These are phyloP conservation scores for Boletus tomentosulus DNA, from an alignment of 768 basidiomycete species.

Conservation along the genomic window DNA sequence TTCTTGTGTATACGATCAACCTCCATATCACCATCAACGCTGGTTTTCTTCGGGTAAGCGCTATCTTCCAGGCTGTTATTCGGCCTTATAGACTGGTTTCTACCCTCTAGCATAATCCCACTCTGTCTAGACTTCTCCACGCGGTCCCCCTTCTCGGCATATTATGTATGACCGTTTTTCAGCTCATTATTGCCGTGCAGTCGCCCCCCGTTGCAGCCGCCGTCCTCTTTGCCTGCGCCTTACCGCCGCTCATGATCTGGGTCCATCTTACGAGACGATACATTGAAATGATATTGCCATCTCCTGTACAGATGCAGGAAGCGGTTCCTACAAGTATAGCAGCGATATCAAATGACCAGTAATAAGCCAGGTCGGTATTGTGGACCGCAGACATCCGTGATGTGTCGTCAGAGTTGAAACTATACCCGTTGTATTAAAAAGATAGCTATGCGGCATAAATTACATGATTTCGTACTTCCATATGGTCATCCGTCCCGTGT, in stretches of 20 bases:
- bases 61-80: not conserved
- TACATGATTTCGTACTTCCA: constrained; percentile 6
- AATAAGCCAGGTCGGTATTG: no score
- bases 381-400: no score
- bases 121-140: constrained; percentile 19
- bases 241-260: constrained; percentile 16
- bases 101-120: constrained; percentile 9
- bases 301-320: constrained; percentile 5
- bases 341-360: not conserved
- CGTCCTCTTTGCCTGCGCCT: constrained; percentile 19
- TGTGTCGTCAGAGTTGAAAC: not conserved
- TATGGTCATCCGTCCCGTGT: not conserved
- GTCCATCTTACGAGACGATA: constrained; percentile 7
- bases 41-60: constrained; percentile 17
- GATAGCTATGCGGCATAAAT: constrained; percentile 4
- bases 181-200: constrained; percentile 14
- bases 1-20: constrained; percentile 29
- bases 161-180: constrained; percentile 15
- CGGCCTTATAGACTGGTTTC: not conserved
- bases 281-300: constrained; percentile 1
- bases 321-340: not conserved
- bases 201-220: constrained; percentile 19
- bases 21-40: constrained; percentile 19
- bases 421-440: constrained; percentile 1
- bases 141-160: constrained; percentile 26